phyloP scores from a whole-genome alignment of 768 basidiomycete genomes.

The Kockovaella imperatae region DNA sequence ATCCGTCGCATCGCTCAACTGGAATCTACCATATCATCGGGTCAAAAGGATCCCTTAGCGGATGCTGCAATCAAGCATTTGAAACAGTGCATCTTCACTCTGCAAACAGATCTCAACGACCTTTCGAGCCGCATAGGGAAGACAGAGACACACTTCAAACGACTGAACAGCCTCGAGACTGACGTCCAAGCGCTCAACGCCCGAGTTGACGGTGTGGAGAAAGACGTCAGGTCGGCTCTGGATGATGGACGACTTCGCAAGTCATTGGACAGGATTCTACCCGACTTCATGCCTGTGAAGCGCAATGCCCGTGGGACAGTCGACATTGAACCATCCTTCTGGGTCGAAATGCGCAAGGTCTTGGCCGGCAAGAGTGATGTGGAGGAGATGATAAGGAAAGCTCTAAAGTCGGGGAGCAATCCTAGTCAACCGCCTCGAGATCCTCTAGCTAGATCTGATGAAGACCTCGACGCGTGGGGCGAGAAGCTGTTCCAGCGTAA shows the following conservation, averaged over 20 bases:
- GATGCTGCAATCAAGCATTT: no score
- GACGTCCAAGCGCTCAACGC: conserved; percentile 23
- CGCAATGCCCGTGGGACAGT: conserved; percentile 23
- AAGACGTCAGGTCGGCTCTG: conserved; percentile 29
- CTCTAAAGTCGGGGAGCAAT: conserved; percentile 8
- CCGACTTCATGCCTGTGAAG: conserved; percentile 44
- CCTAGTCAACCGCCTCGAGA: conserved; percentile 28
- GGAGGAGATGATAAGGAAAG: conserved; percentile 25
- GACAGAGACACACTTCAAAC: conserved; percentile 2
- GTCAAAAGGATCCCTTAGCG: no score
- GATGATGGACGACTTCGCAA: conserved; percentile 38
- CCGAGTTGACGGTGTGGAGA: conserved; percentile 36
- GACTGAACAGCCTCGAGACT: conserved; percentile 11
- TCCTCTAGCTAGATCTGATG: conserved; percentile 40
- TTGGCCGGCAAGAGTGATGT: conserved; percentile 37
- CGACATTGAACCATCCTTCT: conserved; percentile 47
- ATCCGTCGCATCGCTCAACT: conserved; percentile 15
- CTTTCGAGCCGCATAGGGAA: conserved; percentile 3
- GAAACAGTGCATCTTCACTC: no score
- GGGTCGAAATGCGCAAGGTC: conserved; percentile 46
- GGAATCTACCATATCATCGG: no score
- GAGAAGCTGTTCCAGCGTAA: conserved; percentile 35
- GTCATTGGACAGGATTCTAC: conserved; percentile 45
- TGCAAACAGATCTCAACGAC: conserved; percentile 6
- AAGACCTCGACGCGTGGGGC: conserved; percentile 39